These are phyloP conservation scores for Musa itinerans DNA, from an alignment of 176 grass and related monocot genomes.

Conservation along the genomic window DNA sequence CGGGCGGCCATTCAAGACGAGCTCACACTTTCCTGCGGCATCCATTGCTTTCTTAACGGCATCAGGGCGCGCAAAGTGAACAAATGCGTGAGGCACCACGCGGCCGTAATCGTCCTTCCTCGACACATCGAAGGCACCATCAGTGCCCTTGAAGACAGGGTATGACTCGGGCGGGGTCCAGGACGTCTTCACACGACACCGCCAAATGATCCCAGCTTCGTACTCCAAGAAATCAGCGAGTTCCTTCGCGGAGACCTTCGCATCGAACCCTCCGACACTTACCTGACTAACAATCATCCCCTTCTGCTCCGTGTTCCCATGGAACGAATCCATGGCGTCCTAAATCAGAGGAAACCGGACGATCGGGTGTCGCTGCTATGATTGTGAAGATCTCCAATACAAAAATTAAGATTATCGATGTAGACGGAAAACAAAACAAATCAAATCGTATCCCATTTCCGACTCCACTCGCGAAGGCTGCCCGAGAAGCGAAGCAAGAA, in stretches of 20 bases:
- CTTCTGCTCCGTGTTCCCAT: not conserved
- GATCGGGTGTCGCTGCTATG: no score
- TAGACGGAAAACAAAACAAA: no score
- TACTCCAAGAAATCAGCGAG: constrained; percentile 51
- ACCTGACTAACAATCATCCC: constrained; percentile 56
- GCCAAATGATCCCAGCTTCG: constrained; percentile 70
- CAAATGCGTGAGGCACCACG: constrained; percentile 77
- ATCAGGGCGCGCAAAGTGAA: constrained; percentile 61
- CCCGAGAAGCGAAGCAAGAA: no score
- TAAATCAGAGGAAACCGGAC: no score
- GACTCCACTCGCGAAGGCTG: no score
- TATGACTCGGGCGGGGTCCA: constrained; percentile 56
- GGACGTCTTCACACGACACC: constrained; percentile 77
- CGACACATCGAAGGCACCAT: not conserved
- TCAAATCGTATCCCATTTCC: no score
- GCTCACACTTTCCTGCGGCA: constrained; percentile 36
- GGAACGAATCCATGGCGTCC: not conserved
- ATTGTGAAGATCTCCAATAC: no score
- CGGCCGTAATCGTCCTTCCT: constrained; percentile 27
- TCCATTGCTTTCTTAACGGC: constrained; percentile 45
- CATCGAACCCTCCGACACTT: constrained; percentile 58
- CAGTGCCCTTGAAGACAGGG: constrained; percentile 36
- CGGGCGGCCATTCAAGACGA: constrained; percentile 25
- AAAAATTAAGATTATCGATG: no score
- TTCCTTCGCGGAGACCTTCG: constrained; percentile 26